phyloP scores from a whole-genome alignment of 768 basidiomycete genomes.

The Leucocoprinus birnbaumii region DNA sequence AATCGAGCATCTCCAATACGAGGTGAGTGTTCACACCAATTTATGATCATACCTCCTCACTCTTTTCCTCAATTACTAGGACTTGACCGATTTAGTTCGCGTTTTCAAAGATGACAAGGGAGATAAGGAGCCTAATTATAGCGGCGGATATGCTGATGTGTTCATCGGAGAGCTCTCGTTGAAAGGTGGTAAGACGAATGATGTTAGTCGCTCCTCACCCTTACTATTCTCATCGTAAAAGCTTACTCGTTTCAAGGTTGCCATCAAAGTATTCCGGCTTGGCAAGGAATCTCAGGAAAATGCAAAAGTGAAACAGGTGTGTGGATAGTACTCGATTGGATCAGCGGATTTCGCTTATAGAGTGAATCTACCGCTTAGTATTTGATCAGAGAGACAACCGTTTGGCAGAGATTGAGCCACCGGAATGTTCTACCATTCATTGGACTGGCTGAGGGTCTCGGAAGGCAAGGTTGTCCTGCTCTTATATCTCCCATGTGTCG shows the following conservation, averaged over 20 bases:
- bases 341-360: not conserved
- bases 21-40: too few species aligned
- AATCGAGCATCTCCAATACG: too few species aligned
- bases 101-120: too few species aligned
- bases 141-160: too few species aligned
- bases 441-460: conserved; percentile 9
- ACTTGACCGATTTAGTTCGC: too few species aligned
- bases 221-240: not conserved
- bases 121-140: too few species aligned
- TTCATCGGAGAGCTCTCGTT: not conserved
- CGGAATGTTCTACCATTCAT: conserved; percentile 18
- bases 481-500: not conserved
- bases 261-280: not conserved
- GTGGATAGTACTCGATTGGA: too few species aligned
- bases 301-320: not conserved
- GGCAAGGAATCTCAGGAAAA: not conserved
- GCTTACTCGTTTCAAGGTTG: not conserved
- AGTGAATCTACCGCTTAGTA: conserved; percentile 2
- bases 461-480: not conserved
- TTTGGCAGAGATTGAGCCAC: conserved; percentile 18
- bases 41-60: too few species aligned
- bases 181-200: not conserved
- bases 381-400: conserved; percentile 14
- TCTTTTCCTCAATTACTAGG: too few species aligned
- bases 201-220: not conserved